These are phyloP conservation scores for Neostapfia colusana DNA, from an alignment of 176 grass and related monocot genomes.

Conservation along the genomic window DNA sequence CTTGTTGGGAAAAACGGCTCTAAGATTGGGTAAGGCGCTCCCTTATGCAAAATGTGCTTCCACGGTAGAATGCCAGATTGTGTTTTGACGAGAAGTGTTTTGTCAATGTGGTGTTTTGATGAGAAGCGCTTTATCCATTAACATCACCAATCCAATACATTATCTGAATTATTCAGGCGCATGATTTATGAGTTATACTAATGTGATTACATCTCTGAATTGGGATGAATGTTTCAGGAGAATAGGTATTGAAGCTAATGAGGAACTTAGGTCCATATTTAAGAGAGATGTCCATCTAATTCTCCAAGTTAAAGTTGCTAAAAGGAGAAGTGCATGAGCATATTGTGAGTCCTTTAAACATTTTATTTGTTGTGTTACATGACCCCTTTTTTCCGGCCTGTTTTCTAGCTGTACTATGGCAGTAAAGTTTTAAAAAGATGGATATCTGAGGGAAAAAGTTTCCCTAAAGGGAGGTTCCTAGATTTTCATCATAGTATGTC, in stretches of 20 bases:
- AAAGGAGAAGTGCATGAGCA: conserved; percentile 69
- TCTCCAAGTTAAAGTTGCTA: conserved; percentile 86
- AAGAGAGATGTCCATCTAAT: conserved; percentile 96
- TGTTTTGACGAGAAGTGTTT: conserved; percentile 9
- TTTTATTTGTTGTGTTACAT: neutral
- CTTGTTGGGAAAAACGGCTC: conserved; percentile 99
- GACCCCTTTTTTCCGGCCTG: neutral
- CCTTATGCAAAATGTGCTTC: neutral
- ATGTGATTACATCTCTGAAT: conserved; percentile 1
- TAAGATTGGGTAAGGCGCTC: conserved; percentile 82
- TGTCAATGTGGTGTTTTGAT: neutral
- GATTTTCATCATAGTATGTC: neutral
- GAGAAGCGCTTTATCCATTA: neutral
- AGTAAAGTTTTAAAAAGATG: conserved; percentile 4
- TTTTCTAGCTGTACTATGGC: neutral
- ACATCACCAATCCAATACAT: neutral
- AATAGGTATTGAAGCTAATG: conserved; percentile 95
- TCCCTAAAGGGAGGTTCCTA: neutral
- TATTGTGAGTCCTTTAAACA: conserved; percentile 30
- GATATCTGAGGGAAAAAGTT: neutral
- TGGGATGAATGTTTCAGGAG: conserved; percentile 54
- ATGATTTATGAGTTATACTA: neutral
- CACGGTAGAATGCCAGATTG: neutral
- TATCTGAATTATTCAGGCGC: neutral
- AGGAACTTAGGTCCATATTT: conserved; percentile 94